These are phyloP conservation scores for Blastomyces gilchristii DNA, from an alignment of 2,329 filamentous ascomycete species.

Conservation along the genomic window DNA sequence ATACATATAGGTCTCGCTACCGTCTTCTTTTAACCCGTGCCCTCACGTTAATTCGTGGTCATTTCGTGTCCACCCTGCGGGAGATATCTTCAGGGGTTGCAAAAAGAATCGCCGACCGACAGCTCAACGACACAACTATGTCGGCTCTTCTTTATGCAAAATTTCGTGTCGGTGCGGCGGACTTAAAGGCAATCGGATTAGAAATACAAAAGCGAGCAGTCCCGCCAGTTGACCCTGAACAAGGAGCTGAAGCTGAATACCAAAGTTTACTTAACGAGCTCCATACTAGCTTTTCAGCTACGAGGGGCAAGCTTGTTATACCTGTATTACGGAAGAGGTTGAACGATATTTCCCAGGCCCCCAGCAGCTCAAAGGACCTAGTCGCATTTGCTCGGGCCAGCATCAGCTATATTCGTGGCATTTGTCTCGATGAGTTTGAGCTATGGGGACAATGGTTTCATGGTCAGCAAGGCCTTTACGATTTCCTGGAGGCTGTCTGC, in stretches of 20 bases:
- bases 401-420: conserved; percentile 55
- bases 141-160: conserved; percentile 62
- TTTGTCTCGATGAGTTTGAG: conserved; percentile 58
- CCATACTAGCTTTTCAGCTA: conserved; percentile 53
- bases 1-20: conserved; percentile 80
- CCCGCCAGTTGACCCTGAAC: conserved; percentile 48
- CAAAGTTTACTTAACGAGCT: conserved; percentile 56
- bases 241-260: conserved; percentile 52
- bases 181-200: conserved; percentile 55
- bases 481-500: conserved; percentile 57
- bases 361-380: conserved; percentile 53
- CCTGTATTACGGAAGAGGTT: conserved; percentile 54
- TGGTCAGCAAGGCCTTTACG: conserved; percentile 51
- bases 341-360: conserved; percentile 45
- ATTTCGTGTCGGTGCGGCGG: conserved; percentile 55
- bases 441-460: conserved; percentile 59
- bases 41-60: conserved; percentile 55
- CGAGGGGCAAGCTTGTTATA: conserved; percentile 48
- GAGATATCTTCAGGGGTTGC: conserved; percentile 53
- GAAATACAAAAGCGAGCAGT: conserved; percentile 59
- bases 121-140: conserved; percentile 61
- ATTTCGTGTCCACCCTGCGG: conserved; percentile 53
- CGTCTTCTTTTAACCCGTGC: conserved; percentile 64
- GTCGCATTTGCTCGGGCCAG: conserved; percentile 54
- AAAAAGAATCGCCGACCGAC: conserved; percentile 54